Evolutionary conservation across 345 rosid species (phyloP), one percentile per base, ranked within the genome.

Genomic region (Trapa incisa): DNA sequence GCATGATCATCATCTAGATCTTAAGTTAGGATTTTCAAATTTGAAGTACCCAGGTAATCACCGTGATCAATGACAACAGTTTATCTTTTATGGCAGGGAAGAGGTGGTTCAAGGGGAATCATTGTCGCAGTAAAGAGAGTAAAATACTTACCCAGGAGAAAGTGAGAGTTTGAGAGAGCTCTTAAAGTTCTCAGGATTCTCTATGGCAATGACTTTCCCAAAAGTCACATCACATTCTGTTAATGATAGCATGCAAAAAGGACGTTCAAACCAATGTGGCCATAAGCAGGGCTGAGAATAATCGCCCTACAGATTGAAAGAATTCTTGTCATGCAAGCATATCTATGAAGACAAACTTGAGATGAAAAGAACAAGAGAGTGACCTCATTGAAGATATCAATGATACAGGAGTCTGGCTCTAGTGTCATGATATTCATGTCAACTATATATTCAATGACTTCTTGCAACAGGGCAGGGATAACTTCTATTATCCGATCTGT

Each of bases 361-460:
- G 57, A 47, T 17, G 39, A 14, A 37, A 67, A 48, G 60, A 3
- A 2, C 71, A 0, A 2, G 47, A 47, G 65, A 70, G 17, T 47
- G 56, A 89, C 99, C 99, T 91, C 93, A 66, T 82, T 79, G 65
- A 80, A 94, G 77, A 87, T 74, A 78, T 94, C 96, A 73, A 94
- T 85, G 66, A 87, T 76, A 78, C 97, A 94, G 3, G 87, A 75
- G 70, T 91, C 96, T 29, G 99, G 97, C 76, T 83, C 91, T 74
- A 75, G 71, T 52, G 86, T 79, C 72, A 79, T 72, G 68, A 86
- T 72, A 78, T 87, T 87, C 82, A 70, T 76, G 61, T 77, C 66
- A 69, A 91, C 81, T 53, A 91, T 67, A 52, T 74, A 90, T 38
- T 87, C 90, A 65, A 91, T 81, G 61, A 87, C 81, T 74, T 87